Percentiles rank a stretch among this genome's conserved stretches.
Evolutionary conservation across 2,329 filamentous ascomycete species (phyloP).

Genomic region (Clarireedia homoeocarpa): DNA sequence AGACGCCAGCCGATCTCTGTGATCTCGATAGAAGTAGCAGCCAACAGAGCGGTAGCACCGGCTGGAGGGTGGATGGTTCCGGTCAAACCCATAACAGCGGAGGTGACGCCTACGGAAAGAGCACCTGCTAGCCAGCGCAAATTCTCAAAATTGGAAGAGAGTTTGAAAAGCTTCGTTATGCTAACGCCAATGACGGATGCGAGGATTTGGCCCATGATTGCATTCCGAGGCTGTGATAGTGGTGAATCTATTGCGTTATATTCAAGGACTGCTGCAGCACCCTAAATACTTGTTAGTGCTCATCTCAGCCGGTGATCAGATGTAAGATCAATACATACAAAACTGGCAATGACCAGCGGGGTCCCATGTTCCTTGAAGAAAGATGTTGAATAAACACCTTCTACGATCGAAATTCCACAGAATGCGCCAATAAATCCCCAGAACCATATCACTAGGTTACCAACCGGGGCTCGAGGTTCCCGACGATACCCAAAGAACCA

Average conservation of each 20-base stretch:
- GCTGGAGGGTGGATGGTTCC: slow-evolving; percentile 68
- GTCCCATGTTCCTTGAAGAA: slow-evolving; percentile 44
- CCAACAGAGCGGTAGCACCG: slow-evolving; percentile 64
- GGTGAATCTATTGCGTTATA: slow-evolving; percentile 67
- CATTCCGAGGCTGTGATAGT: slow-evolving; percentile 64
- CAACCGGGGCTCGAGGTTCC: slow-evolving; percentile 33
- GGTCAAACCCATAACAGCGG: slow-evolving; percentile 58
- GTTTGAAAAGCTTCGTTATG: slow-evolving; percentile 57
- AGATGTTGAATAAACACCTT: slow-evolving; percentile 45
- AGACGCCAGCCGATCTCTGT: slow-evolving; percentile 60
- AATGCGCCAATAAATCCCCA: slow-evolving; percentile 63
- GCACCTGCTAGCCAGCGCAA: slow-evolving; percentile 59
- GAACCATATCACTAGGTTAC: slow-evolving; percentile 50
- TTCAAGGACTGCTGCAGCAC: slow-evolving; percentile 67
- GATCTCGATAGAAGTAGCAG: slow-evolving; percentile 49
- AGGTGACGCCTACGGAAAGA: slow-evolving; percentile 55
- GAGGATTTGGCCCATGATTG: slow-evolving; percentile 58
- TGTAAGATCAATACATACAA: slow-evolving; percentile 40
- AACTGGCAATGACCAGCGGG: slow-evolving; percentile 60
- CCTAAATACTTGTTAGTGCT: slow-evolving; percentile 27
- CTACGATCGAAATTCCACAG: slow-evolving; percentile 50
- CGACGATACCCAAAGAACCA: slow-evolving; percentile 59
- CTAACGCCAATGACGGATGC: slow-evolving; percentile 52
- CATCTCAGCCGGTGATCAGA: background rate
- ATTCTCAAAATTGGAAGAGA: slow-evolving; percentile 37